These are phyloP conservation scores for Adansonia digitata DNA, from an alignment of 345 rosid genomes.

Conservation along the genomic window DNA sequence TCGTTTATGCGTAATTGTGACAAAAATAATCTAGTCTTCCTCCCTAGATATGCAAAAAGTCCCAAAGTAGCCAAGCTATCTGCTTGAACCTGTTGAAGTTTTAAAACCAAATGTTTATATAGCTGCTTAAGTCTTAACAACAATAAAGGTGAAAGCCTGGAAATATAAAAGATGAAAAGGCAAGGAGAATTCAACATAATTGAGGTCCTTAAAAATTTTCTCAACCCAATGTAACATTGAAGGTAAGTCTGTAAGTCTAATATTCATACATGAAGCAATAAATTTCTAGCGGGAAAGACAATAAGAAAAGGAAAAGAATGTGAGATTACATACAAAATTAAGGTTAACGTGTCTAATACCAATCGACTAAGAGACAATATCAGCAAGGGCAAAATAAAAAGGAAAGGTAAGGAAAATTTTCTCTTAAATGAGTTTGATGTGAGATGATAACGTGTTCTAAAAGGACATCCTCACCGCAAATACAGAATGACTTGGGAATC, in stretches of 20 bases:
- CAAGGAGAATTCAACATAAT: too few relatives aligned
- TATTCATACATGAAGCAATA: neutral
- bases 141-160: too few relatives aligned
- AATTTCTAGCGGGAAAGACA: neutral
- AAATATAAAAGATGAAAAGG: too few relatives aligned
- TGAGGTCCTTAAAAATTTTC: neutral
- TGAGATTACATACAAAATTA: neutral
- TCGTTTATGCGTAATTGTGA: conserved; percentile 47
- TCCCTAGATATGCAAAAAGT: conserved; percentile 63
- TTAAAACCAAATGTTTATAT: neutral
- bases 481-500: neutral
- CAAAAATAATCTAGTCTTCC: conserved; percentile 46
- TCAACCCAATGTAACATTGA: neutral
- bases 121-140: too few relatives aligned
- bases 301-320: neutral
- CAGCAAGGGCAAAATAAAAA: neutral
- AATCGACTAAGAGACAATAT: neutral
- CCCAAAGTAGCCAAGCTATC: conserved; percentile 59
- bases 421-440: neutral
- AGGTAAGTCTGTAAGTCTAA: neutral
- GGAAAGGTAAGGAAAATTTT: neutral
- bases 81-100: conserved; percentile 37
- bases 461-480: neutral
- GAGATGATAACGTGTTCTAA: neutral
- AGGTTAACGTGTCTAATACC: neutral